A percentile compares a stretch with the other conserved stretches of the same genome.
These are phyloP conservation scores for Penicillium sp. DNA, from an alignment of 2,329 filamentous ascomycete genomes.

Conservation along the genomic window DNA sequence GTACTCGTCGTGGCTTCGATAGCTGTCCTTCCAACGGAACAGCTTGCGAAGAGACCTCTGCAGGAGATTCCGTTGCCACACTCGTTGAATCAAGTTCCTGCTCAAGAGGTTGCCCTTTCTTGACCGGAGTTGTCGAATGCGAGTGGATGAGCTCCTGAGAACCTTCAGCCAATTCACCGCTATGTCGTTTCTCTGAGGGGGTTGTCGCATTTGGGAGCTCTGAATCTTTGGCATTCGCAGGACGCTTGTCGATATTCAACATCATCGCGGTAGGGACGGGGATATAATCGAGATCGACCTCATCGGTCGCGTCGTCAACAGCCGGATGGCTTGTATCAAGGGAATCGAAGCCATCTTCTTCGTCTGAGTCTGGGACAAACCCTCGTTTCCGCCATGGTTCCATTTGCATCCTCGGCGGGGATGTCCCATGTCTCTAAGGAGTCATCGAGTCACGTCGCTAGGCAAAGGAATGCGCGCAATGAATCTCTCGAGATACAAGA, in stretches of 20 bases:
- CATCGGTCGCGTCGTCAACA: slow-evolving; percentile 16
- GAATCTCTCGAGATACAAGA: not conserved
- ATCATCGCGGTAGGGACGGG: slow-evolving; percentile 16
- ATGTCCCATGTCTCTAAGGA: slow-evolving; percentile 42
- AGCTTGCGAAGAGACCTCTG: not conserved
- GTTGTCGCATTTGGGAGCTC: not conserved
- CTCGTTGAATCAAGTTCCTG: not conserved
- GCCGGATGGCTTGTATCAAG: slow-evolving; percentile 28
- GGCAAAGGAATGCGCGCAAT: not conserved
- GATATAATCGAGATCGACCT: slow-evolving; percentile 26
- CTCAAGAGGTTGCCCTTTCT: not conserved
- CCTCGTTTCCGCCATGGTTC: slow-evolving; percentile 56
- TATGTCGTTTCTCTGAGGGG: not conserved
- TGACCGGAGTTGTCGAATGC: not conserved
- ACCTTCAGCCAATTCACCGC: not conserved
- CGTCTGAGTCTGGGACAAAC: slow-evolving; percentile 57
- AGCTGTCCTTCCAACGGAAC: slow-evolving; percentile 9
- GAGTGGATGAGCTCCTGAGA: not conserved
- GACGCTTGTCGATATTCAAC: not conserved
- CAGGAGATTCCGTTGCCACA: not conserved
- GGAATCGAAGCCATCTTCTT: slow-evolving; percentile 48
- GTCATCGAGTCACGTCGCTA: slow-evolving; percentile 28
- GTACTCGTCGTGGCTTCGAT: slow-evolving; percentile 18
- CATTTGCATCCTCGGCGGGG: slow-evolving; percentile 43
- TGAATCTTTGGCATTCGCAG: not conserved